Percentiles rank a stretch among this genome's conserved stretches.
These are phyloP conservation scores for Glebionis coronaria DNA, from an alignment of 129 eudicot genomes.

Conservation along the genomic window DNA sequence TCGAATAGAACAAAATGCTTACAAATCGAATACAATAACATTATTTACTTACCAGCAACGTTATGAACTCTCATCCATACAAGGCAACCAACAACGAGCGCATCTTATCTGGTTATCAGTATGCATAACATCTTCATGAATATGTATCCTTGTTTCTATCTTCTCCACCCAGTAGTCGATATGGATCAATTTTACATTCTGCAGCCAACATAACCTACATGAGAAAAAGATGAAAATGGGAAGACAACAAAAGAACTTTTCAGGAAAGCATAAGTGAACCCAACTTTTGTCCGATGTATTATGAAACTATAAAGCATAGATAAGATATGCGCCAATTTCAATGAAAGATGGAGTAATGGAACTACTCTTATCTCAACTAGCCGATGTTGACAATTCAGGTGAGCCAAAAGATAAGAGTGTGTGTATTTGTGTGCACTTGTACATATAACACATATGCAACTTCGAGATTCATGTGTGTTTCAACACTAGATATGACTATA, in stretches of 20 bases:
- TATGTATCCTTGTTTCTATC: constrained; percentile 86
- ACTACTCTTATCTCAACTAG: not conserved
- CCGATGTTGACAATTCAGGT: constrained; percentile 15
- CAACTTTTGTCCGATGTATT: not conserved
- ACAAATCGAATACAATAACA: constrained; percentile 19
- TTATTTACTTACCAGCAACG: constrained; percentile 62
- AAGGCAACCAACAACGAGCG: constrained; percentile 99
- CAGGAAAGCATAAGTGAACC: not conserved
- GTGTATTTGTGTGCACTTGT: not conserved
- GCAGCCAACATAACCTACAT: constrained; percentile 89
- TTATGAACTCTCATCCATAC: constrained; percentile 84
- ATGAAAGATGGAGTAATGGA: not conserved
- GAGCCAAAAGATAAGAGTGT: not conserved
- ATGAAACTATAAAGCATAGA: not conserved
- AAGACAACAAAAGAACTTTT: constrained; percentile 11
- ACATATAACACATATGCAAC: constrained; percentile 12
- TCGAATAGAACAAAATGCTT: not conserved
- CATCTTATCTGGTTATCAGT: constrained; percentile 92
- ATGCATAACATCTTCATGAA: constrained; percentile 58
- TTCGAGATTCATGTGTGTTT: not conserved
- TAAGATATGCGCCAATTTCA: not conserved
- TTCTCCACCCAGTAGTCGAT: constrained; percentile 98
- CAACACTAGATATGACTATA: constrained; percentile 13
- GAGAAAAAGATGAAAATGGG: constrained; percentile 36
- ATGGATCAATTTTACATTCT: constrained; percentile 72